A percentile compares a stretch with the other conserved stretches of the same genome.
These are phyloP conservation scores for Raffaelea ambrosiae DNA, from an alignment of 2,329 filamentous ascomycete genomes.

Conservation along the genomic window DNA sequence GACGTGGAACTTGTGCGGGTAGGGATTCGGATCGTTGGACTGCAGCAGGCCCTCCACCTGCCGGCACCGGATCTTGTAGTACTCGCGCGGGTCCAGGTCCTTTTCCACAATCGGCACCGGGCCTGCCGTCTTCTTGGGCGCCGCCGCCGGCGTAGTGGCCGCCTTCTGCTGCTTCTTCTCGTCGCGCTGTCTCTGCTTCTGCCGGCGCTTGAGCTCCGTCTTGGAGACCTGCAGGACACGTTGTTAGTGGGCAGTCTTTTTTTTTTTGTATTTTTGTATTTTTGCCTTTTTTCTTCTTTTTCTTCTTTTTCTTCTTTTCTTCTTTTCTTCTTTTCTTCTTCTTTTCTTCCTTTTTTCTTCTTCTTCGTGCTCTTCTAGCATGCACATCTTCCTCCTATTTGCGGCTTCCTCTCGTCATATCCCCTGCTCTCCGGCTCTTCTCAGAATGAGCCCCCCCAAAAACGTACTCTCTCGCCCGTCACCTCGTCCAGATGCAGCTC, in stretches of 20 bases:
- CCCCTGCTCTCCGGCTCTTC: too few species aligned
- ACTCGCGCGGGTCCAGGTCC: conserved; percentile 54
- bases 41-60: conserved; percentile 64
- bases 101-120: conserved; percentile 48
- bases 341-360: not conserved
- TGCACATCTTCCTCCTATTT: too few species aligned
- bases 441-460: too few species aligned
- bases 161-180: conserved; percentile 85
- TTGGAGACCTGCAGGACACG: conserved; percentile 48
- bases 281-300: not conserved
- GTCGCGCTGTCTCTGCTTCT: conserved; percentile 83
- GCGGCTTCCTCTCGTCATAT: too few species aligned
- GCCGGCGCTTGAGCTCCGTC: conserved; percentile 86
- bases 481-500: conserved; percentile 79
- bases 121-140: conserved; percentile 46
- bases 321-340: not conserved
- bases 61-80: conserved; percentile 92
- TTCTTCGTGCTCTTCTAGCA: too few species aligned
- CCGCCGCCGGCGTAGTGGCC: conserved; percentile 45
- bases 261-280: not conserved
- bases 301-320: not conserved
- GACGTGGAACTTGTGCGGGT: conserved; percentile 89
- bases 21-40: conserved; percentile 67
- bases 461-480: conserved; percentile 61
- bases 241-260: not conserved